phyloP scores from a whole-genome alignment of 441 rosid species.

The Croton laevigatus region DNA sequence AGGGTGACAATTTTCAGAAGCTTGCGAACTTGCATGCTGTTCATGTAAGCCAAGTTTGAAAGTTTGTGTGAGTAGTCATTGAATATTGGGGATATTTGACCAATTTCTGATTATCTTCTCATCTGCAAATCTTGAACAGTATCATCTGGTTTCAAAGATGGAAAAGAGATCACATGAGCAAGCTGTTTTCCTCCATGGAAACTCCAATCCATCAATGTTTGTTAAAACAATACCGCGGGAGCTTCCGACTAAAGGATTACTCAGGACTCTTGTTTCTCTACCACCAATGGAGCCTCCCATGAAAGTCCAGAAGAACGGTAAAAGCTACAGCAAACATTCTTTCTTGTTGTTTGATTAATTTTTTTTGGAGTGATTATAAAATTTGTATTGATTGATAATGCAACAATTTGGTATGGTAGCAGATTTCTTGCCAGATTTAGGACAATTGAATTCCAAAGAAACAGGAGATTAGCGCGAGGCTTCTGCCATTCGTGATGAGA shows the following conservation, averaged over 20 bases:
- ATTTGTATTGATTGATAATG: constrained; percentile 9
- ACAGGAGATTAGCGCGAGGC: constrained; percentile 64
- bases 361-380: not conserved
- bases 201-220: constrained; percentile 37
- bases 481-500: constrained; percentile 92
- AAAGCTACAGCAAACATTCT: constrained; percentile 23
- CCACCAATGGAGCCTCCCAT: constrained; percentile 62
- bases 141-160: constrained; percentile 56
- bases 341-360: not conserved
- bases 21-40: constrained; percentile 47
- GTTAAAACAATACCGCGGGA: constrained; percentile 23
- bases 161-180: constrained; percentile 58
- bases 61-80: not conserved
- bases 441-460: constrained; percentile 41
- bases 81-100: not conserved
- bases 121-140: constrained; percentile 39
- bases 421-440: constrained; percentile 57
- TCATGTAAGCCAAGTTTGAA: constrained; percentile 42
- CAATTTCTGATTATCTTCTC: constrained; percentile 4
- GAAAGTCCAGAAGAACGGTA: constrained; percentile 29
- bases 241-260: constrained; percentile 43
- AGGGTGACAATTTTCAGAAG: constrained; percentile 36
- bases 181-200: constrained; percentile 64
- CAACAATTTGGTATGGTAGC: constrained; percentile 28
- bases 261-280: constrained; percentile 49